Percentiles rank a stretch among this genome's conserved stretches.
These are phyloP conservation scores for Paspalum vaginatum DNA, from an alignment of 176 grass and related monocot genomes.

Conservation along the genomic window DNA sequence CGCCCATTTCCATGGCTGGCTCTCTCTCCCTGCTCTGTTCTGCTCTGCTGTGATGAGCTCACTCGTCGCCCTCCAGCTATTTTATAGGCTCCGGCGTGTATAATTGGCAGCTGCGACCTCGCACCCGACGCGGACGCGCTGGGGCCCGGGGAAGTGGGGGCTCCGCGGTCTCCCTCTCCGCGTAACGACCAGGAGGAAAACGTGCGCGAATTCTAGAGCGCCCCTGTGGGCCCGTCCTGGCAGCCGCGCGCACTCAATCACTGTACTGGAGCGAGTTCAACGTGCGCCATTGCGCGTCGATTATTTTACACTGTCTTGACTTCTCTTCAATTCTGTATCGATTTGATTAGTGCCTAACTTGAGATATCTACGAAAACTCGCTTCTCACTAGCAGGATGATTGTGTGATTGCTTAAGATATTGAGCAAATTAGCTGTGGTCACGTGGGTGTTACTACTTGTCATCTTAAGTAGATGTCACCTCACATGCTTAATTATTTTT, in stretches of 20 bases:
- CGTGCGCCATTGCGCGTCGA: neutral
- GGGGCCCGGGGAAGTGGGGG: neutral
- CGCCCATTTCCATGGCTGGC: constrained; percentile 52
- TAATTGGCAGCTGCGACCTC: neutral
- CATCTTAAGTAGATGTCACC: too few relatives aligned
- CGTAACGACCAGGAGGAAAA: constrained; percentile 50
- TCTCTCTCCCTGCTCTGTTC: neutral
- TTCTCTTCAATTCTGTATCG: too few relatives aligned
- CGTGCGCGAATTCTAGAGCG: constrained; percentile 27
- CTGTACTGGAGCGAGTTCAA: neutral
- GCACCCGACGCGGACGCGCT: neutral
- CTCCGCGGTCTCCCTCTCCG: constrained; percentile 40
- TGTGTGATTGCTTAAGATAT: too few relatives aligned
- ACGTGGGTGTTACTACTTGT: too few relatives aligned
- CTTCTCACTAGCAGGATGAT: too few relatives aligned
- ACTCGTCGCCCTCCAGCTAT: neutral
- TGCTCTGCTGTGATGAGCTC: neutral
- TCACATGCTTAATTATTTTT: too few relatives aligned
- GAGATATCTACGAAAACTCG: too few relatives aligned
- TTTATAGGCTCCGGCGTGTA: constrained; percentile 37
- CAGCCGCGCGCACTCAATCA: neutral
- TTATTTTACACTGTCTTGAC: too few relatives aligned
- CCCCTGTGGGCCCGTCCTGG: neutral
- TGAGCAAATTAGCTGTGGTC: too few relatives aligned
- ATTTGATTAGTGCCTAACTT: too few relatives aligned